Evolutionary conservation across 2,329 filamentous ascomycete species (phyloP).

Genomic region (Sclerotinia spermophila): DNA sequence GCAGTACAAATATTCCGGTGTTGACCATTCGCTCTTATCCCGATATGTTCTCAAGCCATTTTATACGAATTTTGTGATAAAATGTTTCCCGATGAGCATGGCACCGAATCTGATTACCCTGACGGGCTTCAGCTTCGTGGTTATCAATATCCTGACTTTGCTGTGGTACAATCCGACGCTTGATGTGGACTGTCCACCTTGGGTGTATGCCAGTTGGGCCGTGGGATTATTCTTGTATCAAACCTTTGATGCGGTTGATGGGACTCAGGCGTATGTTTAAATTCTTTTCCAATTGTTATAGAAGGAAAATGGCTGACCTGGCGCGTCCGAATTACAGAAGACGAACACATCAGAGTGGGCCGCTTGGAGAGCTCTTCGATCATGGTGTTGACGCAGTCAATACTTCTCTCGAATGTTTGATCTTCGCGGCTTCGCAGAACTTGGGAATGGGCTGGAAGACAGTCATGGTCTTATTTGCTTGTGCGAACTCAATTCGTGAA

Average conservation of each 20-base stretch:
- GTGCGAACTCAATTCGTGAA: constrained; percentile 45
- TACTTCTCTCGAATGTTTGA: constrained; percentile 85
- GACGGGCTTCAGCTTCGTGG: constrained; percentile 83
- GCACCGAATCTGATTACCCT: constrained; percentile 86
- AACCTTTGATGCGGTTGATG: constrained; percentile 97
- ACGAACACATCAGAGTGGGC: constrained; percentile 87
- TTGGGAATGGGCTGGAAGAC: constrained; percentile 91
- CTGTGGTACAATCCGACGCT: constrained; percentile 95
- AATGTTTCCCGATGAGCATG: constrained; percentile 94
- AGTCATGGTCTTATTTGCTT: constrained; percentile 75
- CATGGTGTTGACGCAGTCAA: constrained; percentile 97
- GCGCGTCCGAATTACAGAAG: constrained; percentile 44
- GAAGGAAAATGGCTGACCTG: not conserved
- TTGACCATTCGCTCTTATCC: constrained; percentile 86
- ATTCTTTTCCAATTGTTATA: not conserved
- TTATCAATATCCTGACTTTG: constrained; percentile 84
- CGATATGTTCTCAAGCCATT: constrained; percentile 96
- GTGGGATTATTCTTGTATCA: constrained; percentile 91
- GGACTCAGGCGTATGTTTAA: constrained; percentile 74
- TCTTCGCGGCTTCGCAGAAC: constrained; percentile 91
- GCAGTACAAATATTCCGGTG: constrained; percentile 90
- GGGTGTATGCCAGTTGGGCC: constrained; percentile 94
- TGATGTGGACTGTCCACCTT: constrained; percentile 86
- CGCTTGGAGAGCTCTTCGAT: constrained; percentile 93
- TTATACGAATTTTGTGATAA: constrained; percentile 91